Percentiles rank a stretch among this genome's conserved stretches.
phyloP scores from a whole-genome alignment of 306 rosid species.

The Dryas alaskensis region DNA sequence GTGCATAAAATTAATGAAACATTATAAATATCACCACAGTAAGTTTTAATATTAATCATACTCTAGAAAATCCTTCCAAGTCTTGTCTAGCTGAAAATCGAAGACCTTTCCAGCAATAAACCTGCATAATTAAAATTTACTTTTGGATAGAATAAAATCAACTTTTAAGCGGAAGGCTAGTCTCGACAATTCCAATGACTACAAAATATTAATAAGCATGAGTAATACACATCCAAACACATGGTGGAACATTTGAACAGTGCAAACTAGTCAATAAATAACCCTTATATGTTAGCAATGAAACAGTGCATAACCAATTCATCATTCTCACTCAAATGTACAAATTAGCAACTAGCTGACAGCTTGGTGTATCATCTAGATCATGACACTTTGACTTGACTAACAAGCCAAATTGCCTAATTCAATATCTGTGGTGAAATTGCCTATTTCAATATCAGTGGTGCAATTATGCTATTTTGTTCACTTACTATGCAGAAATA shows the following conservation, averaged over 20 bases:
- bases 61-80: conserved; percentile 94
- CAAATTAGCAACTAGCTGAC: no score
- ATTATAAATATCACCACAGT: not conserved
- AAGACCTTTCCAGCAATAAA: conserved; percentile 97
- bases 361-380: no score
- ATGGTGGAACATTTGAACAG: not conserved
- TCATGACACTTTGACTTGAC: no score
- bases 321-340: not conserved
- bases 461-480: not conserved
- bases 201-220: not conserved
- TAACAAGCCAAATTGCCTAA: no score
- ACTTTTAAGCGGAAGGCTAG: conserved; percentile 5
- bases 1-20: not conserved
- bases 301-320: not conserved
- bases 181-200: not conserved
- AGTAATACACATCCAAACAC: not conserved
- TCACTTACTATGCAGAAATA: not conserved
- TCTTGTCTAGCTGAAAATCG: conserved; percentile 95
- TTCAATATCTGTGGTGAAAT: no score
- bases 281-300: not conserved
- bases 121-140: conserved; percentile 49
- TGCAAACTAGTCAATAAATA: not conserved
- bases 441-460: no score
- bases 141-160: not conserved
- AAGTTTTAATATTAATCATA: conserved; percentile 25